A percentile compares a stretch with the other conserved stretches of the same genome.
Evolutionary conservation across 2,329 filamentous ascomycete genomes (phyloP).

Genomic region (Parastagonospora avenae): DNA sequence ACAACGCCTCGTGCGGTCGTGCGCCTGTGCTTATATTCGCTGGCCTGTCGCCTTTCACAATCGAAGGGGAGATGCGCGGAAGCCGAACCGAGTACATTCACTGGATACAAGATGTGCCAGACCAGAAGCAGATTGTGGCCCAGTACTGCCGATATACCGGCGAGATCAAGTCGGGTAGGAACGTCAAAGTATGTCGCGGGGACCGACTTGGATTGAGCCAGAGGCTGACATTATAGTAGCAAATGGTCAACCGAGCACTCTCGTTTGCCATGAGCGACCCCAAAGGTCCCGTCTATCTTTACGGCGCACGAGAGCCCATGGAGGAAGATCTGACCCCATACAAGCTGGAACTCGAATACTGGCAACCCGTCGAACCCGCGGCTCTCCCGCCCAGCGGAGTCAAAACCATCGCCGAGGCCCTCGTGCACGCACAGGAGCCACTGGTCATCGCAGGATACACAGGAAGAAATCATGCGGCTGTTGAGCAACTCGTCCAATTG

Average conservation of each 20-base stretch:
- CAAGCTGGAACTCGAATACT: conserved; percentile 67
- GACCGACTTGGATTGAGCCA: too few species aligned
- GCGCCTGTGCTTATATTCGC: conserved; percentile 79
- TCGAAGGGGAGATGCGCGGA: conserved; percentile 77
- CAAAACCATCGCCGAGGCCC: conserved; percentile 63
- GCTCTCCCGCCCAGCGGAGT: conserved; percentile 63
- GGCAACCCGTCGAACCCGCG: conserved; percentile 72
- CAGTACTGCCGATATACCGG: conserved; percentile 86
- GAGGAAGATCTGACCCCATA: conserved; percentile 72
- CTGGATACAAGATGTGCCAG: conserved; percentile 83
- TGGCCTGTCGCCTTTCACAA: conserved; percentile 75
- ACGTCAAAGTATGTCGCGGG: conserved; percentile 64
- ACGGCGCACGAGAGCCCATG: conserved; percentile 80
- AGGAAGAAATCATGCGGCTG: conserved; percentile 69
- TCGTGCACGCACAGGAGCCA: conserved; percentile 69
- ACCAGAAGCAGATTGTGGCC: conserved; percentile 77
- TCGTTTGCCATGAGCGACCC: conserved; percentile 81
- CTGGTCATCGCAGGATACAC: conserved; percentile 73
- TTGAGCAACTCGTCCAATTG: conserved; percentile 67
- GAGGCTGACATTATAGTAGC: conserved; percentile 45
- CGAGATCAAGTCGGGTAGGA: conserved; percentile 82
- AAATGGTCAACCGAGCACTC: conserved; percentile 83
- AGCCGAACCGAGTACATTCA: conserved; percentile 79
- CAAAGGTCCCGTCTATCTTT: conserved; percentile 79
- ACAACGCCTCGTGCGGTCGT: conserved; percentile 77